These are phyloP conservation scores for Melocanna baccifera DNA, from an alignment of 176 grass and related monocot genomes.

Conservation along the genomic window DNA sequence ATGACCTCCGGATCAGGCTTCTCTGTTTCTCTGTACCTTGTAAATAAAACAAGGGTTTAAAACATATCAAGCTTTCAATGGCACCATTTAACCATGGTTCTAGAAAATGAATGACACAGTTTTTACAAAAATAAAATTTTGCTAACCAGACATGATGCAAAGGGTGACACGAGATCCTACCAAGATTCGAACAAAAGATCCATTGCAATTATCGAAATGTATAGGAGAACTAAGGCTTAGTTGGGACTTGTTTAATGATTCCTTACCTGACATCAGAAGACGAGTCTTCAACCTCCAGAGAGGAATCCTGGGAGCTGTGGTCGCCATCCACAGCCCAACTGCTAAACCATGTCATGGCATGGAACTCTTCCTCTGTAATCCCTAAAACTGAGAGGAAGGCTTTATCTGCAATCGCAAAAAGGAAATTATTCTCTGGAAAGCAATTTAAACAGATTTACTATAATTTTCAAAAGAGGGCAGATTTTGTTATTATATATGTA, in stretches of 20 bases:
- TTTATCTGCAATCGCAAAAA: constrained; percentile 52
- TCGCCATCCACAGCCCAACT: constrained; percentile 96
- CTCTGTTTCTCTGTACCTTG: constrained; percentile 16
- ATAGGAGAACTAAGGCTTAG: not conserved
- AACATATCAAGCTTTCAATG: not conserved
- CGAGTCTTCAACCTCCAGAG: constrained; percentile 27
- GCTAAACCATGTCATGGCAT: constrained; percentile 94
- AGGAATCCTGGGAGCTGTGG: constrained; percentile 46
- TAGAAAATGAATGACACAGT: not conserved
- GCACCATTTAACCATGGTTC: not conserved
- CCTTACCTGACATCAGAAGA: constrained; percentile 40
- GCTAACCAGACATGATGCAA: not conserved
- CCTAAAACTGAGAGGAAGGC: constrained; percentile 56
- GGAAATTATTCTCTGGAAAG: not conserved
- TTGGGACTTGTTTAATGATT: not conserved
- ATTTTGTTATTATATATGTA: not conserved
- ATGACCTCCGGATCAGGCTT: constrained; percentile 15
- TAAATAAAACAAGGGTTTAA: not conserved
- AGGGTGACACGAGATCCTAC: not conserved
- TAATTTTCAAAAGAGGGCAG: not conserved
- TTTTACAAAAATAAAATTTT: not conserved
- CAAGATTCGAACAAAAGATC: not conserved
- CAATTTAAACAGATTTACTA: not conserved
- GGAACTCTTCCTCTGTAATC: constrained; percentile 68
- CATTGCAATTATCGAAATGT: not conserved